phyloP scores from a whole-genome alignment of 495 filamentous ascomycete species.

The Talaromyces wortmannii region DNA sequence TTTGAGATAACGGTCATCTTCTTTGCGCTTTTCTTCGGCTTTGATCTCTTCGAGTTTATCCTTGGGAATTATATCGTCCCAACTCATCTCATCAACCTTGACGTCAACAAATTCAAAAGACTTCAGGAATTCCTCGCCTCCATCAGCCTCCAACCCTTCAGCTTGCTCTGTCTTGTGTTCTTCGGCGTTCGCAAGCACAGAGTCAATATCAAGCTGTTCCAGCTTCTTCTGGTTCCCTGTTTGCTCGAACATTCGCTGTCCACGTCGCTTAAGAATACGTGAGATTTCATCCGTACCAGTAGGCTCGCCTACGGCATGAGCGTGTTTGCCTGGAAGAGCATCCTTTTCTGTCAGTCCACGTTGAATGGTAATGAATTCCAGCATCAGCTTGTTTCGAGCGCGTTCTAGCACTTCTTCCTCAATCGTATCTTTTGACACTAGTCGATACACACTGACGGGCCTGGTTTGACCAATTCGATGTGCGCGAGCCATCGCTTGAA shows the following conservation, averaged over 20 bases:
- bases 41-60: slow-evolving; percentile 84
- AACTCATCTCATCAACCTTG: slow-evolving; percentile 86
- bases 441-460: slow-evolving; percentile 88
- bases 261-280: slow-evolving; percentile 84
- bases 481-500: slow-evolving; percentile 97
- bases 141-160: slow-evolving; percentile 84
- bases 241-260: slow-evolving; percentile 96
- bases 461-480: slow-evolving; percentile 96
- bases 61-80: slow-evolving; percentile 97
- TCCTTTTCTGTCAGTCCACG: slow-evolving; percentile 90
- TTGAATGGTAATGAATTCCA: slow-evolving; percentile 98
- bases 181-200: slow-evolving; percentile 92
- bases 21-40: slow-evolving; percentile 76
- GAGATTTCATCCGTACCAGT: slow-evolving; percentile 86
- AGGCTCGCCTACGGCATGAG: slow-evolving; percentile 59
- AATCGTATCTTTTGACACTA: slow-evolving; percentile 96
- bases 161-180: slow-evolving; percentile 89
- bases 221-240: slow-evolving; percentile 91
- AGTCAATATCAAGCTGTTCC: slow-evolving; percentile 97
- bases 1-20: slow-evolving; percentile 75
- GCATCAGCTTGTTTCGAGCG: slow-evolving; percentile 93
- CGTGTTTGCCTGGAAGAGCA: slow-evolving; percentile 63
- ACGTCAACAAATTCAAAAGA: slow-evolving; percentile 85
- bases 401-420: slow-evolving; percentile 96
- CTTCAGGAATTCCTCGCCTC: slow-evolving; percentile 87